Evolutionary conservation across 78 protist genomes (phyloP).

Genomic region (Dictyostelium firmibasis): DNA sequence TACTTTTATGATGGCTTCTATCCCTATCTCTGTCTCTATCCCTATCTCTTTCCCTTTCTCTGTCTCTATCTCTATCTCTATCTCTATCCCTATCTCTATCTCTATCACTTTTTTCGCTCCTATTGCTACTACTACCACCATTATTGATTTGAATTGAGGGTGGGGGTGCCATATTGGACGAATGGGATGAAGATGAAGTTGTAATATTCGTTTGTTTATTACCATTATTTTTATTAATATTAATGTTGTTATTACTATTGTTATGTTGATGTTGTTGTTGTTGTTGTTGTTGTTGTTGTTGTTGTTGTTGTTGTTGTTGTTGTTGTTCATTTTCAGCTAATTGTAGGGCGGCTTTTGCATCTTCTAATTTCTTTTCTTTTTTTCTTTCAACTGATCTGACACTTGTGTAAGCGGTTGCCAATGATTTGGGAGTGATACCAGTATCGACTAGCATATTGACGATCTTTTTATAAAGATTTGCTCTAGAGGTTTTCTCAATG

Average conservation of each 20-base stretch:
- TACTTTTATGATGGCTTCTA: not conserved
- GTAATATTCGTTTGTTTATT: not conserved
- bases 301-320: not conserved
- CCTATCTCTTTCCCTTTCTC: not conserved
- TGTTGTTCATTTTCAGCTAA: not conserved
- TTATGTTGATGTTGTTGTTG: not conserved
- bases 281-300: slow-evolving; percentile 4
- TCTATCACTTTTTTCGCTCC: not conserved
- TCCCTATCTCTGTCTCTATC: not conserved
- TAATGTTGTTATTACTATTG: not conserved
- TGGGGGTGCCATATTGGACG: not conserved
- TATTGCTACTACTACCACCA: not conserved
- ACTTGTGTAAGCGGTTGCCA: slow-evolving; percentile 20
- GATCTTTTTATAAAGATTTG: slow-evolving; percentile 32
- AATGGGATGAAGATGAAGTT: not conserved
- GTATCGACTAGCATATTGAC: not conserved
- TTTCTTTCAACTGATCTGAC: slow-evolving; percentile 26
- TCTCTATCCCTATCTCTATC: not conserved
- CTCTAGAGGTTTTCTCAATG: slow-evolving; percentile 36
- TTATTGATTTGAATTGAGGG: not conserved
- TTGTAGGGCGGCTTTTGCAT: not conserved
- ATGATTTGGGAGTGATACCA: slow-evolving; percentile 4
- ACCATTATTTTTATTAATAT: not conserved
- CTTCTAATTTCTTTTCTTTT: slow-evolving; percentile 3
- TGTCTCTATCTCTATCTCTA: not conserved